Conservation (phyloP, 176 grass and related monocot genomes). For the Areca catechu region DNA sequence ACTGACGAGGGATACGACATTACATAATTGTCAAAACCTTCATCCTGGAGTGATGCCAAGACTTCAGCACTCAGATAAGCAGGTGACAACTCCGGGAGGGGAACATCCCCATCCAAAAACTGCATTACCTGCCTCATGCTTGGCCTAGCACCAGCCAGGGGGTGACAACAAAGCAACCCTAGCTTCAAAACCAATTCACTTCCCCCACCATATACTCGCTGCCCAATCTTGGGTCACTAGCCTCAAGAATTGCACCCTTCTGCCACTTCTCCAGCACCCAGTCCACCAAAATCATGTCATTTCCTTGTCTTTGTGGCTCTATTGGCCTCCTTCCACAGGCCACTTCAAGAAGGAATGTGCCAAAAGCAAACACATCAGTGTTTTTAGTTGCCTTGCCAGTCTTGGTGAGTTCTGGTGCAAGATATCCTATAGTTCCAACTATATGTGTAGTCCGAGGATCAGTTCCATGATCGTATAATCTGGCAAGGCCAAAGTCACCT, state of each 20-base stretch:
- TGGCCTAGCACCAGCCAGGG: slow-evolving; percentile 20
- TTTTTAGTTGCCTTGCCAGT: slow-evolving; percentile 21
- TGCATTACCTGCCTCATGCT: slow-evolving; percentile 22
- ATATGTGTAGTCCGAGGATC: slow-evolving; percentile 2
- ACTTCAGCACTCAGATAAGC: slow-evolving; percentile 14
- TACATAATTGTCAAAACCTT: slow-evolving; percentile 19
- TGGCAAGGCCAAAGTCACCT: slow-evolving; percentile 15
- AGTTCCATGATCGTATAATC: slow-evolving; percentile 11
- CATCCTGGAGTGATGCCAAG: slow-evolving; percentile 23
- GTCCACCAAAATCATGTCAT: neutral
- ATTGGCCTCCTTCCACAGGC: slow-evolving; percentile 14
- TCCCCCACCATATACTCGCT: neutral
- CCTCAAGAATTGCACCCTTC: neutral
- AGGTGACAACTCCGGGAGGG: slow-evolving; percentile 22
- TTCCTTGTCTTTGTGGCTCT: neutral
- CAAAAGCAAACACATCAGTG: slow-evolving; percentile 23
- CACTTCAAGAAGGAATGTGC: slow-evolving; percentile 16
- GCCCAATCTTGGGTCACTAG: neutral
- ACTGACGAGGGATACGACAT: neutral
- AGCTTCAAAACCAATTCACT: neutral
- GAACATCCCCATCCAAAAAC: slow-evolving; percentile 15
- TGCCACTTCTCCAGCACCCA: slow-evolving; percentile 15
- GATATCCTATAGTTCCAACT: slow-evolving; percentile 12
- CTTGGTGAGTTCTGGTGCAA: neutral
- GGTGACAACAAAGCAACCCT: slow-evolving; percentile 21